A percentile compares a stretch with the other conserved stretches of the same genome.
phyloP scores from a whole-genome alignment of 345 rosid genomes.

The Nephelium lappaceum region DNA sequence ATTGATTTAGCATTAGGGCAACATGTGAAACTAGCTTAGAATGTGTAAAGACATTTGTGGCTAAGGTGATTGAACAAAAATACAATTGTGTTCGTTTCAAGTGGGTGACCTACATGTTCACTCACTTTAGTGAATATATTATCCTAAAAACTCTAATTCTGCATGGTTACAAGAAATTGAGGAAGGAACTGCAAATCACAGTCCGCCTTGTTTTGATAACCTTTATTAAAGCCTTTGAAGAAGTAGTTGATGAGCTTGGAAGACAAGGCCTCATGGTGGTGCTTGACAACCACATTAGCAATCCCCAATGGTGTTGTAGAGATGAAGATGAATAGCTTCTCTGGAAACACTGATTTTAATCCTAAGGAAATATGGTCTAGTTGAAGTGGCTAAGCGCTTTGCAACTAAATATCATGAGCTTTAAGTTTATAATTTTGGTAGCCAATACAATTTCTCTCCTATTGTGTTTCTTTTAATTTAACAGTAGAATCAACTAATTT shows the following conservation, averaged over 20 bases:
- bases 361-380: constrained; percentile 38
- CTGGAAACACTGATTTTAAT: constrained; percentile 41
- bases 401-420: constrained; percentile 15
- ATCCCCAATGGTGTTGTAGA: constrained; percentile 52
- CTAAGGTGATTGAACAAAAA: constrained; percentile 4
- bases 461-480: no score
- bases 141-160: constrained; percentile 14
- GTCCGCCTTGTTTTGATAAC: constrained; percentile 29
- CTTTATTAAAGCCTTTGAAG: constrained; percentile 28
- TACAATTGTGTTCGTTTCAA: constrained; percentile 38
- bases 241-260: constrained; percentile 32
- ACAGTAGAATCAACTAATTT: no score
- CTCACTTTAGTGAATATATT: background rate
- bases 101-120: constrained; percentile 33
- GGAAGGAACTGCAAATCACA: constrained; percentile 29
- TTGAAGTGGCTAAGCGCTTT: constrained; percentile 32
- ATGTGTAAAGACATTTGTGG: background rate
- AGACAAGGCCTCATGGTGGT: constrained; percentile 40
- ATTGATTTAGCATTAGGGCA: background rate
- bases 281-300: constrained; percentile 51
- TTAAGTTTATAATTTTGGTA: no score
- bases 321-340: constrained; percentile 48
- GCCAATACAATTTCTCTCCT: no score
- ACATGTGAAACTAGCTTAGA: constrained; percentile 30
- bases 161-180: constrained; percentile 15